Base-by-base conservation (phyloP, 805 yeast species). In the Wickerhamomyces chambardii region DNA sequence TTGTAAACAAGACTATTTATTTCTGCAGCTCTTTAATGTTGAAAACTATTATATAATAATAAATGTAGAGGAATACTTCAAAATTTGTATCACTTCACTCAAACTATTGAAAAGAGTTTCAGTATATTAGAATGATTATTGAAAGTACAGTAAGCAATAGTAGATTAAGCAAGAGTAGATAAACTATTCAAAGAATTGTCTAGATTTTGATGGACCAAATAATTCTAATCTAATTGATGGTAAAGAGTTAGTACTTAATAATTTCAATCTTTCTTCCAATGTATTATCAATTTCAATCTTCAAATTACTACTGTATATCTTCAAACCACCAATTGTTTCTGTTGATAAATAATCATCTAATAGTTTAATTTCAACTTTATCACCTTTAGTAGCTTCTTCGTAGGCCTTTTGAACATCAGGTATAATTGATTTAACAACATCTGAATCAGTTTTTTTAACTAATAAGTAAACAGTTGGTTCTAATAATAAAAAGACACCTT, bases 241-340 rank as follows among this genome's bases (percentile, higher is more conserved):
- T 47, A 92, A 74, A 7, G 95, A 83, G 51, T 78, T 84, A 56
- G 84, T 83, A 28, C 83, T 73, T 50, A 92, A 70, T 42, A 92
- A 63, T 51, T 79, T 73, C 53, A 92, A 75, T 65, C 99, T 84
- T 68, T 89, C 97, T 53, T 87, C 96, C 52, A 92, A 72, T 32
- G 98, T 89, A 68, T 92, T 92, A 63, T 84, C 71, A 37, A 92
- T 85, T 49, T 82, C 89, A 46, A 92, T 87, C 64, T 83, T 85
- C 36, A 94, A 95, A 30, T 73, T 58, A 27, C 73, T 72, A 55
- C 83, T 84, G 37, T 72, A 58, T 32, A 85, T 69, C 32, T 86
- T 60, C 28, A 78, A 85, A 55, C 99, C 99, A 44, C 99, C 99
- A 28, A 90, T 78, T 43, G 66, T 53, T 33, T 76, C 79, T 31